phyloP scores from a whole-genome alignment of 2,329 filamentous ascomycete species.

The Penicillium sp. region DNA sequence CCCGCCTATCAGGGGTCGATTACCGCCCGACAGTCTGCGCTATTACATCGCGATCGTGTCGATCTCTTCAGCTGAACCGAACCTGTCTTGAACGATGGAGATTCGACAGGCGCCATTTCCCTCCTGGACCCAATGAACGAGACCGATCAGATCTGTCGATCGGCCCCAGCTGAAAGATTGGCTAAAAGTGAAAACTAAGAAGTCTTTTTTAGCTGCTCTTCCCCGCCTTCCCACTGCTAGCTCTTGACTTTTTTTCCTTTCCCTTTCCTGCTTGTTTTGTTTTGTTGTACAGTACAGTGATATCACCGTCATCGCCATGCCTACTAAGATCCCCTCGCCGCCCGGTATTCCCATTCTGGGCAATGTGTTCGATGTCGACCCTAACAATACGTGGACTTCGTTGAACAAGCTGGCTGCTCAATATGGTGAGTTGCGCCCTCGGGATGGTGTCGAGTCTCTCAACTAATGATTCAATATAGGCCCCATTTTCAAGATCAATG shows the following conservation, averaged over 20 bases:
- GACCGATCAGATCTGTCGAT: slow-evolving; percentile 19
- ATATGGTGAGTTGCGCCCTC: slow-evolving; percentile 36
- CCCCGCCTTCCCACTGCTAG: slow-evolving; percentile 4
- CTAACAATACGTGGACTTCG: slow-evolving; percentile 48
- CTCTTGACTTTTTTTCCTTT: background rate
- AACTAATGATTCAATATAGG: slow-evolving; percentile 35
- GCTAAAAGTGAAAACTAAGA: slow-evolving; percentile 9
- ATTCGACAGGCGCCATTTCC: slow-evolving; percentile 8
- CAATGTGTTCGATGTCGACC: slow-evolving; percentile 49
- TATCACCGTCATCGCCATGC: slow-evolving; percentile 32
- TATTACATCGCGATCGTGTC: slow-evolving; percentile 25
- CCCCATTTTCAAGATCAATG: slow-evolving; percentile 55
- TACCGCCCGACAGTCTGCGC: slow-evolving; percentile 20
- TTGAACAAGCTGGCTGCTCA: slow-evolving; percentile 47
- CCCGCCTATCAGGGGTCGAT: slow-evolving; percentile 16
- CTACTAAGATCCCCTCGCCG: slow-evolving; percentile 49
- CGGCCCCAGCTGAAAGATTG: slow-evolving; percentile 19
- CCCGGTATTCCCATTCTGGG: slow-evolving; percentile 49
- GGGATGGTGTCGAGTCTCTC: background rate
- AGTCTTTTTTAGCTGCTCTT: slow-evolving; percentile 6
- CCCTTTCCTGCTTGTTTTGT: background rate
- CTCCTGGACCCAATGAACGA: slow-evolving; percentile 8
- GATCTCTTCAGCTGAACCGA: slow-evolving; percentile 21
- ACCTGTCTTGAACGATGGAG: slow-evolving; percentile 22
- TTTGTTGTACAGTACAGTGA: slow-evolving; percentile 9